phyloP scores from a whole-genome alignment of 306 rosid genomes.

The Dryas drummondii region DNA sequence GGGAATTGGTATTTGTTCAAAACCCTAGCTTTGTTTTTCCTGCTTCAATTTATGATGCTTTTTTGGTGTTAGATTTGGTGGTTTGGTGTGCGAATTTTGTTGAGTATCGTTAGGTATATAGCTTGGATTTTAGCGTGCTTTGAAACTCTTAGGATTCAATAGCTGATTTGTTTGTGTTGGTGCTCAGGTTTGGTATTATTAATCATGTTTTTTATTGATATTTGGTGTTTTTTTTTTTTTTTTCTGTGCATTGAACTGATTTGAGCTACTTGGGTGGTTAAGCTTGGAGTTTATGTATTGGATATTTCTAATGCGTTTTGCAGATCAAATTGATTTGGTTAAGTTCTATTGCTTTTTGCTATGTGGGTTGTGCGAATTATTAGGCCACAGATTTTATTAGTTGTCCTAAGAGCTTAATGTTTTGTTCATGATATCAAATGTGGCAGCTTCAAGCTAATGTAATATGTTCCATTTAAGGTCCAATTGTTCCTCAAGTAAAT shows the following conservation, averaged over 20 bases:
- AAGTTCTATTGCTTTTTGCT: neutral
- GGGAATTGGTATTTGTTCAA: constrained; percentile 40
- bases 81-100: constrained; percentile 25
- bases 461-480: neutral
- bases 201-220: constrained; percentile 15
- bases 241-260: constrained; percentile 31
- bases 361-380: neutral
- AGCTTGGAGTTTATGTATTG: constrained; percentile 18
- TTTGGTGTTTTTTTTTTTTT: constrained; percentile 7
- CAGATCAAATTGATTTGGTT: constrained; percentile 29
- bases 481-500: neutral
- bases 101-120: constrained; percentile 18
- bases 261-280: constrained; percentile 36
- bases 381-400: constrained; percentile 5
- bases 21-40: constrained; percentile 75
- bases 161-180: constrained; percentile 29
- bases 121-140: constrained; percentile 32
- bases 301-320: constrained; percentile 14
- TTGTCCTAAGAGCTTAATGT: neutral
- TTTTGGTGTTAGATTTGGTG: constrained; percentile 45
- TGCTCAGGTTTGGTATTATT: constrained; percentile 4
- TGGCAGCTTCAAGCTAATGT: constrained; percentile 4
- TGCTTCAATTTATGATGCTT: constrained; percentile 39
- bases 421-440: constrained; percentile 3
- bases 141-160: constrained; percentile 20